These are phyloP conservation scores for Fusarium drepaniforme DNA, from an alignment of 2,329 filamentous ascomycete genomes.

Conservation along the genomic window DNA sequence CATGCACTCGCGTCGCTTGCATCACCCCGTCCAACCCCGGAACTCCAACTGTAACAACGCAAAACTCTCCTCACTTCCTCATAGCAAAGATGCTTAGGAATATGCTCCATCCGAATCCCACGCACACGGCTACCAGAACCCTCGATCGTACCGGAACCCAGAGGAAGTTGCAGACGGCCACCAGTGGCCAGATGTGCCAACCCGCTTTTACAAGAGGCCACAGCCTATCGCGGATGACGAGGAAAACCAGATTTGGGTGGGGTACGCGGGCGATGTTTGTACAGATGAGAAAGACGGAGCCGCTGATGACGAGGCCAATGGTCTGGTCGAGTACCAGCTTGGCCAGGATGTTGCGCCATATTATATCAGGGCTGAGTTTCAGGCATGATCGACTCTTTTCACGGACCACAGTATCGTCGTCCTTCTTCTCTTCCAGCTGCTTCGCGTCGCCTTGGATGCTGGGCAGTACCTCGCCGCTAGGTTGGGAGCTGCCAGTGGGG, in stretches of 20 bases:
- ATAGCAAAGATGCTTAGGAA: constrained; percentile 52
- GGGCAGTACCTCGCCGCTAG: constrained; percentile 35
- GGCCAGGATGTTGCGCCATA: constrained; percentile 49
- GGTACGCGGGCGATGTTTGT: constrained; percentile 51
- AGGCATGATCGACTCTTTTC: constrained; percentile 23
- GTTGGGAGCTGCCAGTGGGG: constrained; percentile 42
- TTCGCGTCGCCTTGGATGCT: constrained; percentile 30
- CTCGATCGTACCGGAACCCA: constrained; percentile 52
- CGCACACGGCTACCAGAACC: constrained; percentile 51
- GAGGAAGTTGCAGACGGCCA: constrained; percentile 51
- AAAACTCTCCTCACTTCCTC: constrained; percentile 21
- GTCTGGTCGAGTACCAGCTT: constrained; percentile 54
- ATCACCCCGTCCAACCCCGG: not conserved
- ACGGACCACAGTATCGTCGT: constrained; percentile 25
- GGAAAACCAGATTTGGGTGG: constrained; percentile 36
- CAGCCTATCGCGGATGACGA: constrained; percentile 45
- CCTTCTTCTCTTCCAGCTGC: constrained; percentile 40
- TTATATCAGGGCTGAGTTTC: constrained; percentile 45
- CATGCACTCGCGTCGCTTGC: not conserved
- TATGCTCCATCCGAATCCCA: constrained; percentile 54
- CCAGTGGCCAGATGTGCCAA: constrained; percentile 53
- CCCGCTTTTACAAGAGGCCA: constrained; percentile 49
- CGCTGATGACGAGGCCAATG: constrained; percentile 50
- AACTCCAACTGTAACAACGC: constrained; percentile 10
- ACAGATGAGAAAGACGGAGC: constrained; percentile 50